phyloP scores from a whole-genome alignment of 2,329 filamentous ascomycete species.

The Pseudopithomyces maydicus region DNA sequence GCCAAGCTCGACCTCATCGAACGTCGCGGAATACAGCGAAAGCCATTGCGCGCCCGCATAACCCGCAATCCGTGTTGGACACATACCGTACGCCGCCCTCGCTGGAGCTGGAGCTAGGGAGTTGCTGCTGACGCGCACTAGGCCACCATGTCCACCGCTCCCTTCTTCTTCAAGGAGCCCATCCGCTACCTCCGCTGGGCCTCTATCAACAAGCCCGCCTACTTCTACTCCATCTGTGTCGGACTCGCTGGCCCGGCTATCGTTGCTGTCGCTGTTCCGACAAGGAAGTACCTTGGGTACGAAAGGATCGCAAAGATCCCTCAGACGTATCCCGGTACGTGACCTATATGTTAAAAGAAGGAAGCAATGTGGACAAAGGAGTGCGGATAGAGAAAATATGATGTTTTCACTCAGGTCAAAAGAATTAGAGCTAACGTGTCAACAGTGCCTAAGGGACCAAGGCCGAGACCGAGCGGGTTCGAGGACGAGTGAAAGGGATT shows the following conservation, averaged over 20 bases:
- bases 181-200: slow-evolving; percentile 88
- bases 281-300: slow-evolving; percentile 75
- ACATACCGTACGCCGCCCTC: not conserved
- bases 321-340: slow-evolving; percentile 90
- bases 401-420: no score
- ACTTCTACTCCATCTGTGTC: slow-evolving; percentile 84
- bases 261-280: slow-evolving; percentile 73
- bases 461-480: slow-evolving; percentile 52
- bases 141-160: slow-evolving; percentile 63
- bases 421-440: slow-evolving; percentile 10
- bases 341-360: not conserved
- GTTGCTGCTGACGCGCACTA: not conserved
- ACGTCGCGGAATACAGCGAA: slow-evolving; percentile 1
- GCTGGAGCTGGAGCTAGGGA: not conserved
- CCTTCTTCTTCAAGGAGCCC: slow-evolving; percentile 80
- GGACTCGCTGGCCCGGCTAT: slow-evolving; percentile 74
- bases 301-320: slow-evolving; percentile 71
- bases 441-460: slow-evolving; percentile 53
- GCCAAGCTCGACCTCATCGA: slow-evolving; percentile 12
- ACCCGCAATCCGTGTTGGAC: not conserved
- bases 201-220: slow-evolving; percentile 82
- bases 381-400: no score
- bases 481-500: slow-evolving; percentile 44
- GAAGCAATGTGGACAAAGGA: not conserved
- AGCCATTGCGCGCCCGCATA: slow-evolving; percentile 23